Evolutionary conservation across 495 filamentous ascomycete genomes (phyloP), one percentile per base, ranked within the genome.

Genomic region (Penicillium atrosanguineum): DNA sequence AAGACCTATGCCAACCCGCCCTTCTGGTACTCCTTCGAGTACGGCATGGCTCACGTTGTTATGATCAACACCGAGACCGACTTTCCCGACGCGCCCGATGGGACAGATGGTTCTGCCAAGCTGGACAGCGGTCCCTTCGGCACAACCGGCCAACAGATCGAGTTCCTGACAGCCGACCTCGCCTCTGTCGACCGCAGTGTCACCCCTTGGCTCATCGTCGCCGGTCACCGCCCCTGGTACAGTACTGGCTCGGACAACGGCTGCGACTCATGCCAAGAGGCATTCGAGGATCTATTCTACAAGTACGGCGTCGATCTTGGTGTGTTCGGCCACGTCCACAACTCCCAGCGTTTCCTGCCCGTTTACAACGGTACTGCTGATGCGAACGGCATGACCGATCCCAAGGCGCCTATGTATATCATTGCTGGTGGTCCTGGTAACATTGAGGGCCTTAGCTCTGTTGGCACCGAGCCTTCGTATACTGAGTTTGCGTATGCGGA

Each of bases 11-110:
- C 82, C 4, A 77, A 80, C 26, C 82, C 83, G 1, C 82, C 82
- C 0, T 85, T 85, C 69, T 85, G 82, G 82, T 85, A 82, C 64
- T 83, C 80, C 0, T 85, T 85, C 63, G 81, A 85, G 44, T 82
- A 83, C 68, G 82, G 82, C 56, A 79, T 82, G 74, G 72, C 71
- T 6, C 82, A 85, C 66, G 62, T 80, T 46, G 66, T 74, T 36
- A 79, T 80, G 78, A 73, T 83, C 62, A 68, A 84, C 69, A 83
- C 77, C 1, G 79, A 83, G 43, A 83, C 81, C 18, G 80, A 83
- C 57, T 76, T 82, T 44, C 59, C 67, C 19, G 48, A 68, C 43
- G 76, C 72, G 0, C 70, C 71, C 0, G 74, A 72, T 3, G 79
- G 78, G 0, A 69, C 68, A 0, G 74, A 68, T 1, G 80, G 80